phyloP scores from a whole-genome alignment of 768 basidiomycete species.

The Lactarius vividus region DNA sequence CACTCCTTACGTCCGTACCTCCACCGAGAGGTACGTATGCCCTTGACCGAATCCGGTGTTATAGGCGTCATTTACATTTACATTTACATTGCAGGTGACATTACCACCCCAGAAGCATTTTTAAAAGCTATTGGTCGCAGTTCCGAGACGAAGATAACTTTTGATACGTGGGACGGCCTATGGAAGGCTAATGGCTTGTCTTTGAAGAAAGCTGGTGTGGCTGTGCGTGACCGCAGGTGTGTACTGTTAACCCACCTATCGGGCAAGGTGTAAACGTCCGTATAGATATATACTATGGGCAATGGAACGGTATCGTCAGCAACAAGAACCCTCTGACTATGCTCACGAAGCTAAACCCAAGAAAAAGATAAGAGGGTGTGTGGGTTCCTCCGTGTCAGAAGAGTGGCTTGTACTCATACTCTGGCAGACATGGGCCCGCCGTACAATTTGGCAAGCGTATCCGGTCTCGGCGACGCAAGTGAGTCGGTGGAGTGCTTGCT shows the following conservation, averaged over 20 bases:
- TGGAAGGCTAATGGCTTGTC: conserved; percentile 59
- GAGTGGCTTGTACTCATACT: background rate
- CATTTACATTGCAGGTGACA: conserved; percentile 39
- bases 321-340: conserved; percentile 53
- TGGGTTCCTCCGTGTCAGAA: conserved; percentile 23
- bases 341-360: conserved; percentile 64
- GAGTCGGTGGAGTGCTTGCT: background rate
- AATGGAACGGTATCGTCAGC: conserved; percentile 73
- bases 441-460: conserved; percentile 74
- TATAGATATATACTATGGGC: conserved; percentile 80
- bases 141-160: conserved; percentile 58
- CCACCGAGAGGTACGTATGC: conserved; percentile 4
- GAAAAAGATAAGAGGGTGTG: conserved; percentile 80
- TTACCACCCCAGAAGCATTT: conserved; percentile 59
- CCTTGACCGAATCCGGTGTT: background rate
- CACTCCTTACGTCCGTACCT: conserved; percentile 7
- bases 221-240: conserved; percentile 68
- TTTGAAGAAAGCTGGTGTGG: conserved; percentile 63
- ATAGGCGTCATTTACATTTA: background rate
- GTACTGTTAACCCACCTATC: conserved; percentile 28
- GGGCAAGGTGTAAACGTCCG: background rate
- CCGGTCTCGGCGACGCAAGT: conserved; percentile 46
- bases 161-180: conserved; percentile 69
- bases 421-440: conserved; percentile 64
- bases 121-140: conserved; percentile 72